These are phyloP conservation scores for Agrocybe chaxingu DNA, from an alignment of 768 basidiomycete species.

Conservation along the genomic window DNA sequence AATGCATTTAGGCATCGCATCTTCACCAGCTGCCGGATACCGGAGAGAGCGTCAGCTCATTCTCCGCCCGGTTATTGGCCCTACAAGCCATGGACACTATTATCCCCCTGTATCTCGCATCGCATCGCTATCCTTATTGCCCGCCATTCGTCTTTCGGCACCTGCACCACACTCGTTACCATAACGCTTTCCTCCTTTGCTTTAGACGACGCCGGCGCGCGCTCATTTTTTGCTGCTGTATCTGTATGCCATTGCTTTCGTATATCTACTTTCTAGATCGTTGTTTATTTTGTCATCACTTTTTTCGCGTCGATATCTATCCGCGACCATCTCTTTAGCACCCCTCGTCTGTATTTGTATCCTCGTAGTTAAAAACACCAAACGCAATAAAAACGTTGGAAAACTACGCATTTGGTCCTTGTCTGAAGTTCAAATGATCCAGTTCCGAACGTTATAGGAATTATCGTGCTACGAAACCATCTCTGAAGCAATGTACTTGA, in stretches of 20 bases:
- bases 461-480: not conserved
- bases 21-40: not conserved
- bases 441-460: not conserved
- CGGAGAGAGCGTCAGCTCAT: not conserved
- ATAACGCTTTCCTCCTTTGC: not conserved
- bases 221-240: slow-evolving; percentile 2
- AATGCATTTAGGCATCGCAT: slow-evolving; percentile 4
- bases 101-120: not conserved
- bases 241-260: not conserved
- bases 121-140: not conserved
- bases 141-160: not conserved
- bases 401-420: not conserved
- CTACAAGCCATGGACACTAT: not conserved
- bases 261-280: not conserved
- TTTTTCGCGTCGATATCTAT: not conserved
- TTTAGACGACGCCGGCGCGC: slow-evolving; percentile 3
- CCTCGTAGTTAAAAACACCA: not conserved
- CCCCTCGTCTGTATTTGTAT: not conserved
- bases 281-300: not conserved
- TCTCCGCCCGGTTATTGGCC: not conserved
- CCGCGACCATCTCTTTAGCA: not conserved
- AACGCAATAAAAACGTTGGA: not conserved
- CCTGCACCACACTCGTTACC: not conserved
- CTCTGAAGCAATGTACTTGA: not conserved
- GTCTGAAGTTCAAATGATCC: not conserved